phyloP scores from a whole-genome alignment of 306 rosid genomes.

The Rubus idaeus region DNA sequence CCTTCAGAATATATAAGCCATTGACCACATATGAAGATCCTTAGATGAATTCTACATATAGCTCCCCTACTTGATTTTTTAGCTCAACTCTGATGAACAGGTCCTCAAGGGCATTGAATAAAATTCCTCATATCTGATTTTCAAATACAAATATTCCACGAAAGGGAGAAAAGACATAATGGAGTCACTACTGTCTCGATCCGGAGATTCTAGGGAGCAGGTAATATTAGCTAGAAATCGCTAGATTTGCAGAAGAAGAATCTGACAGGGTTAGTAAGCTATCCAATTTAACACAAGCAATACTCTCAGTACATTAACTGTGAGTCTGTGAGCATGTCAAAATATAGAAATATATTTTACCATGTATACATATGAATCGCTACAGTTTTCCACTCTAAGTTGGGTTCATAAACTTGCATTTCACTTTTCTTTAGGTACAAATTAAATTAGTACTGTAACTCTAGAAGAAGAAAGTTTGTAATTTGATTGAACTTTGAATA shows the following conservation, averaged over 20 bases:
- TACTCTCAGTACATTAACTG: neutral
- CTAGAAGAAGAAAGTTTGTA: neutral
- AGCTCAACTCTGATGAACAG: neutral
- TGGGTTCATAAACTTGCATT: neutral
- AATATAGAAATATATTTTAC: no score
- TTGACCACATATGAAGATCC: conserved; percentile 4
- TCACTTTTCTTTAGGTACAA: neutral
- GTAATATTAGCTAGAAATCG: neutral
- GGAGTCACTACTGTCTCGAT: neutral
- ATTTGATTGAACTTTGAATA: neutral
- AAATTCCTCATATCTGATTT: neutral
- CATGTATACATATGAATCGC: neutral
- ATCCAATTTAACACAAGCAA: neutral
- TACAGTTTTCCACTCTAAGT: neutral
- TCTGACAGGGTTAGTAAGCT: neutral
- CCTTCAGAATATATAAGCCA: conserved; percentile 1
- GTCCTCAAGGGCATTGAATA: neutral
- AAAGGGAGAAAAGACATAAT: neutral
- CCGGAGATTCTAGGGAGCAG: neutral
- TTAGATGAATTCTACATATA: neutral
- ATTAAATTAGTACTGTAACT: neutral
- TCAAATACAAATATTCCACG: neutral
- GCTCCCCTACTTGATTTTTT: neutral
- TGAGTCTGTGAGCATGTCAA: neutral
- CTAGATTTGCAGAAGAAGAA: neutral